A percentile compares a stretch with the other conserved stretches of the same genome.
Evolutionary conservation across 2,329 filamentous ascomycete genomes (phyloP).

Genomic region (Magnaporthiopsis poae): DNA sequence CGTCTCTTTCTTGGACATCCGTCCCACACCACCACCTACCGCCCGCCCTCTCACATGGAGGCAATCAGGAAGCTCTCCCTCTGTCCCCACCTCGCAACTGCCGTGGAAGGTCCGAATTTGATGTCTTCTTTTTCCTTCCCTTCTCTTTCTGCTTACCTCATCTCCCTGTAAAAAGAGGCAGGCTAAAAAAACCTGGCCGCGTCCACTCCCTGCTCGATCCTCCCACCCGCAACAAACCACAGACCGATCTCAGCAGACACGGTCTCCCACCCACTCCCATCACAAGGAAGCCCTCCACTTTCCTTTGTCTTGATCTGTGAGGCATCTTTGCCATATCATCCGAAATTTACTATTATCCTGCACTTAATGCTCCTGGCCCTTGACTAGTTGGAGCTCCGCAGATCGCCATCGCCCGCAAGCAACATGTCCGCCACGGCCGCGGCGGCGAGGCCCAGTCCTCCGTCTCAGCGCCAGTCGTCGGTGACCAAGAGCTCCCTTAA

Average conservation of each 20-base stretch:
- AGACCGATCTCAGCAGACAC: neutral
- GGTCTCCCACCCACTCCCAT: neutral
- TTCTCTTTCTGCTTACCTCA: neutral
- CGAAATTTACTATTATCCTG: conserved; percentile 6
- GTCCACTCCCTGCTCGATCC: neutral
- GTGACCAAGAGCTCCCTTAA: conserved; percentile 22
- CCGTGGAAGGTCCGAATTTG: neutral
- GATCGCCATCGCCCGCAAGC: neutral
- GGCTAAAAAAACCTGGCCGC: neutral
- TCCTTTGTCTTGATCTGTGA: conserved; percentile 8
- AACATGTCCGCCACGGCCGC: conserved; percentile 28
- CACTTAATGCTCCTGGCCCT: neutral
- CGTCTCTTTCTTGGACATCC: neutral
- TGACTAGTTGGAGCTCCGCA: neutral
- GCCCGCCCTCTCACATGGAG: neutral
- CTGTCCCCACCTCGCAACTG: neutral
- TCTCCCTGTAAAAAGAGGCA: neutral
- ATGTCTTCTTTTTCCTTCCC: neutral
- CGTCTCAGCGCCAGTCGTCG: conserved; percentile 26
- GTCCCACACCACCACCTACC: neutral
- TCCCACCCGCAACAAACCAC: conserved; percentile 8
- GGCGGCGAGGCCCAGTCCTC: conserved; percentile 31
- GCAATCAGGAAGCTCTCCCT: neutral
- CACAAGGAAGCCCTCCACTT: neutral
- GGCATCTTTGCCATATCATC: conserved; percentile 14